Evolutionary conservation across 768 basidiomycete genomes (phyloP).

Genomic region (Clavulina sp.): DNA sequence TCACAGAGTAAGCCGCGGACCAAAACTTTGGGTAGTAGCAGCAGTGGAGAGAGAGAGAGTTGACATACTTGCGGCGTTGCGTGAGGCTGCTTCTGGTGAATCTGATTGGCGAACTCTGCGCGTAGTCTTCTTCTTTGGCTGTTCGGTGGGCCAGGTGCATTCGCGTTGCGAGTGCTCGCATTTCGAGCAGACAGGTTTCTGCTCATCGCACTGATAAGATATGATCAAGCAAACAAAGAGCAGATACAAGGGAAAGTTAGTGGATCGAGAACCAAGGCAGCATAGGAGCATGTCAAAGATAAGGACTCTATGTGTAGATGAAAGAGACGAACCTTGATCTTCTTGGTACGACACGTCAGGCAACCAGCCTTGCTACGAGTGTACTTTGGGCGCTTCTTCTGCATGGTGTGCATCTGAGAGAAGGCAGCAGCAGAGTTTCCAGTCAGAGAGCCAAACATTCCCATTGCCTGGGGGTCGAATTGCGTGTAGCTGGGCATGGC

Average conservation of each 20-base stretch:
- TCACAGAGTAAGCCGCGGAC: background rate
- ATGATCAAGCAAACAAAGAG: background rate
- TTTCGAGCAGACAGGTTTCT: constrained; percentile 70
- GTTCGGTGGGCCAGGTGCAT: constrained; percentile 12
- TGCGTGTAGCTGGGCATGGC: background rate
- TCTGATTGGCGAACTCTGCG: background rate
- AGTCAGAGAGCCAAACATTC: background rate
- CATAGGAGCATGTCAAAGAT: background rate
- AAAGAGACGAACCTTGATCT: constrained; percentile 59
- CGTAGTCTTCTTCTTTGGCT: constrained; percentile 7
- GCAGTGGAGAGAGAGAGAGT: too few relatives aligned
- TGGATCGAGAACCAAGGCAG: background rate
- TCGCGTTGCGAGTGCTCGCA: constrained; percentile 76
- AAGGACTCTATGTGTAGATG: background rate
- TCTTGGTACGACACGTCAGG: constrained; percentile 81
- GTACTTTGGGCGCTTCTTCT: constrained; percentile 67
- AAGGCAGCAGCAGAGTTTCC: background rate
- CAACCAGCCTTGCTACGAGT: constrained; percentile 91
- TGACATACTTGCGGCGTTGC: background rate
- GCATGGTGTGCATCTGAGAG: background rate
- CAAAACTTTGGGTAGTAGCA: background rate
- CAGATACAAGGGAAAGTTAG: background rate
- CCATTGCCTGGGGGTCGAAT: background rate
- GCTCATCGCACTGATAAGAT: constrained; percentile 62
- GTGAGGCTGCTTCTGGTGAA: background rate